Conservation (phyloP, 176 grass and related monocot genomes). For the Cocos nucifera region DNA sequence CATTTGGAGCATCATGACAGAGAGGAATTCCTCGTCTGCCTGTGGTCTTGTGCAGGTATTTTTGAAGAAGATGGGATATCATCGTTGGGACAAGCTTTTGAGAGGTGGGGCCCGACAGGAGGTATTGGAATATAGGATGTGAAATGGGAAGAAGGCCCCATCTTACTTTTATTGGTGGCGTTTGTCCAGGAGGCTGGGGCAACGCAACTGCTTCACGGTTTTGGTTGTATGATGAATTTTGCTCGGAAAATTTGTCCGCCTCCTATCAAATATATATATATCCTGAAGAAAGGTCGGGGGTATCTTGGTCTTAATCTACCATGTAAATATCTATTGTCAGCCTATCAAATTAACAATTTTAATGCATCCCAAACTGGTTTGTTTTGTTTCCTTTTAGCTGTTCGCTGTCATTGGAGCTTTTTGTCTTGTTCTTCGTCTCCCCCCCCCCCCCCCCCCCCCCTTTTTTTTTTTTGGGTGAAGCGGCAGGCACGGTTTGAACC, state of each 20-base stretch:
- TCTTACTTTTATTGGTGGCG: conserved; percentile 33
- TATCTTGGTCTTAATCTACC: background rate
- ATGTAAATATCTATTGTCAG: conserved; percentile 35
- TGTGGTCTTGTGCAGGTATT: conserved; percentile 25
- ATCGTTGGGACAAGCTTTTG: conserved; percentile 9
- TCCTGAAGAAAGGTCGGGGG: conserved; percentile 20
- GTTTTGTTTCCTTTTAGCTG: too few relatives aligned
- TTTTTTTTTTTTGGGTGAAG: too few relatives aligned
- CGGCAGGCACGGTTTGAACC: too few relatives aligned
- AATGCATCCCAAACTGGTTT: too few relatives aligned
- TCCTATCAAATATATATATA: conserved; percentile 39
- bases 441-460: too few relatives aligned
- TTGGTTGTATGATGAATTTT: conserved; percentile 40
- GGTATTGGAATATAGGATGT: conserved; percentile 13
- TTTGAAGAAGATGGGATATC: conserved; percentile 4
- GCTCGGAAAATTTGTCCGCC: conserved; percentile 1
- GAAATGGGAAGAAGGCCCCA: conserved; percentile 26
- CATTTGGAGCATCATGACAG: background rate
- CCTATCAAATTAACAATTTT: too few relatives aligned
- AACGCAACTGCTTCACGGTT: conserved; percentile 29
- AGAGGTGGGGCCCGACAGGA: conserved; percentile 24
- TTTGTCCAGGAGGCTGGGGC: conserved; percentile 16
- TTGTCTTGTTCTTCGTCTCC: too few relatives aligned
- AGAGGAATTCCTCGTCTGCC: background rate
- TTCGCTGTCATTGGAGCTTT: too few relatives aligned